Percentiles rank a stretch among this genome's conserved stretches.
Evolutionary conservation across 148 eudicot species (phyloP).

Genomic region (Persicaria tinctoria): DNA sequence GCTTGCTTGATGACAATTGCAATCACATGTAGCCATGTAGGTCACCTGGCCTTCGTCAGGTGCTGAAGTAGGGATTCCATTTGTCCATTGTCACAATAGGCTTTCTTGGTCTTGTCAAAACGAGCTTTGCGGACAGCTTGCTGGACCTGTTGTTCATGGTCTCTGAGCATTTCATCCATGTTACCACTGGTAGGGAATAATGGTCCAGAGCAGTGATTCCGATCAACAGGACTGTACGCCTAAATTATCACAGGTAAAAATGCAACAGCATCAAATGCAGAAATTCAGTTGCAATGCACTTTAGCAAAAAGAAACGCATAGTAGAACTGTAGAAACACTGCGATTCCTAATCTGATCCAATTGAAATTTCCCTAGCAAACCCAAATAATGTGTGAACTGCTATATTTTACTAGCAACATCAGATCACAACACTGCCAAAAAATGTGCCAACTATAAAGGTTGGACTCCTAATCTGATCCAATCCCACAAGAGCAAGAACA

Average conservation of each 20-base stretch:
- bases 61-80: slow-evolving; percentile 41
- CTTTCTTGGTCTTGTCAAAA: slow-evolving; percentile 43
- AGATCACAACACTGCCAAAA: no score
- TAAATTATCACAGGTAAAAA: neutral
- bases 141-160: slow-evolving; percentile 60
- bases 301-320: neutral
- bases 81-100: slow-evolving; percentile 33
- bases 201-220: slow-evolving; percentile 68
- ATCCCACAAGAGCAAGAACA: slow-evolving; percentile 1
- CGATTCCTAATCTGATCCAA: no score
- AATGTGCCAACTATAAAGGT: no score
- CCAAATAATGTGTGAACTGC: no score
- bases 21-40: neutral
- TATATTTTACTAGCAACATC: no score
- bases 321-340: no score
- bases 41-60: slow-evolving; percentile 1
- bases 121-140: slow-evolving; percentile 64
- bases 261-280: neutral
- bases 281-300: neutral
- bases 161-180: slow-evolving; percentile 69
- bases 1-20: neutral
- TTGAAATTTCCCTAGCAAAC: no score
- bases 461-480: no score
- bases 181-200: slow-evolving; percentile 48
- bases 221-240: slow-evolving; percentile 31